Base-by-base conservation (phyloP, 345 rosid genomes). In the Noccaea caerulescens region DNA sequence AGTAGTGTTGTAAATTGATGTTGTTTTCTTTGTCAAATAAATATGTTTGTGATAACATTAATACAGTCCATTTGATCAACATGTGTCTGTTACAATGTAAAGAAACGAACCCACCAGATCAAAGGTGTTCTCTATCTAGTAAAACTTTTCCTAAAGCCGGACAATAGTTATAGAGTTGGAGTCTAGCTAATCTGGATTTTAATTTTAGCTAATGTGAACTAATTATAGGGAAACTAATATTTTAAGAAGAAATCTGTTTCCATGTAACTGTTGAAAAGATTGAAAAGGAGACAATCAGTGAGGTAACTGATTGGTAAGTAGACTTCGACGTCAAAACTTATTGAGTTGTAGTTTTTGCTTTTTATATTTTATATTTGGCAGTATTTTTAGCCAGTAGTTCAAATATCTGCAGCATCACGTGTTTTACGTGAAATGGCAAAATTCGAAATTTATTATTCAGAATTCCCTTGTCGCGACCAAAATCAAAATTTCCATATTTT, bases 351-450 rank as follows among this genome's bases (percentile, higher is more conserved):
- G 2, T 18, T 20, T 9, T 37, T 68, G 14, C 3, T 44, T 8
- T 14, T 51, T n/a, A 10, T 10, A 14, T 39, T 58, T 18, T 66
- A 49, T 49, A 20, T 41, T n/a, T 73, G 47, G 39, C 10, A 23
- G 33, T 34, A 20, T 7, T 8, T 58, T 34, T 60, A n/a, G 34
- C 67, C 63, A 68, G 6, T 69, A 38, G 20, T 30, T 45, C 16
- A 54, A 60, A 53, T 44, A 64, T 53, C 58, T 27, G 53, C 74
- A 53, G 74, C 45, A 53, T 75, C 79, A 68, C 79, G 79, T 68
- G 70, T 37, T 75, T 34, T 45, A 44, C 74, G 74, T 75, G 79
- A 54, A 62, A 56, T 18, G n/a, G 59, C 65, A 54, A 69, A 68
- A 7, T 36, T 43, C 43, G 9, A 45, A 44, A 68, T 39, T 25